Evolutionary conservation across 2,329 filamentous ascomycete species (phyloP), one percentile per base, ranked within the genome.

Genomic region (Zelopaecilomyces penicillatus): DNA sequence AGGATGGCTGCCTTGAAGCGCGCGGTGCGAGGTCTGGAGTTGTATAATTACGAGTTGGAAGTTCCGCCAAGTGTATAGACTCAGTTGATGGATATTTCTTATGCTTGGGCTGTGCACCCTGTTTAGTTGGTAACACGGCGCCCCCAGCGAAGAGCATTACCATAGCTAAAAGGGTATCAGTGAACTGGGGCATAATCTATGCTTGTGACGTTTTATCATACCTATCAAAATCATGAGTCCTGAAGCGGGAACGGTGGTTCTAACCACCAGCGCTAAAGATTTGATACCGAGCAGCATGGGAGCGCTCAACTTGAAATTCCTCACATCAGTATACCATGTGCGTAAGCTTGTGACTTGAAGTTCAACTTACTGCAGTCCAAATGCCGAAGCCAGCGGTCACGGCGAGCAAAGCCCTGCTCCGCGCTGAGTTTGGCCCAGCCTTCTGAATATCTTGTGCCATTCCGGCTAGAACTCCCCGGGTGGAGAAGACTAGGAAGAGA

Each of bases 321-420:
- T 41, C 27, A 34, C 31, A 39, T 46, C 36, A 49, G 44, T 33
- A 36, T 37, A 45, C 37, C 41, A 19, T 19, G 19, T 19, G 19
- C 19, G 19, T 19, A 19, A 19, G 19, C 19, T 19, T 19, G 19
- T 19, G 19, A 19, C 19, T 28, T 12, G 31, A 19, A 10, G 10
- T 32, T 34, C n/a, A 19, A 71, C 74, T 58, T 55, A 78, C 74
- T 52, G 63, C 73, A 42, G 69, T 74, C 76, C 76, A 80, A 30
- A 76, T 55, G n/a, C 63, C 65, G 45, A 77, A 58, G 10, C 67
- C 73, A 38, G 64, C 54, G 26, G 72, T 60, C 12, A 69, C 58
- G 1, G 69, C 55, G 27, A 71, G 52, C 12, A 74, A 52, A 33
- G 66, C 63, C 53, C 67, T 74, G 46, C 59, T 64, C 31, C 63